A percentile compares a stretch with the other conserved stretches of the same genome.
These are phyloP conservation scores for Spatholobus suberectus DNA, from an alignment of 306 rosid genomes.

Conservation along the genomic window DNA sequence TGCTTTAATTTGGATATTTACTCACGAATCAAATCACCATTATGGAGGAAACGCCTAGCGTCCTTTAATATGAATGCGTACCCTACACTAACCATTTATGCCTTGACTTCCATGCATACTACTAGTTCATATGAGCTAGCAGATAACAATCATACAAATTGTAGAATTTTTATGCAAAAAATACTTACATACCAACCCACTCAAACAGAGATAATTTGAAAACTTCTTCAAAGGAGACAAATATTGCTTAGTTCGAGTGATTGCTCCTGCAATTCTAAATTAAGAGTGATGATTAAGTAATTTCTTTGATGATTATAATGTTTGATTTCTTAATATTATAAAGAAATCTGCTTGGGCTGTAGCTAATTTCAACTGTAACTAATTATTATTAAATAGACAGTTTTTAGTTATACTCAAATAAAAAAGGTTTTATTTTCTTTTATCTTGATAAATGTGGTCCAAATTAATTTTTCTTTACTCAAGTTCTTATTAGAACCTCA, in stretches of 20 bases:
- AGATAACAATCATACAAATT: not conserved
- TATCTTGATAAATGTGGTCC: too few species aligned
- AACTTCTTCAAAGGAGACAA: not conserved
- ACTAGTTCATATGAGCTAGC: not conserved
- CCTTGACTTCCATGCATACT: not conserved
- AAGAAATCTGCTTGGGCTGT: not conserved
- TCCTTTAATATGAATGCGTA: not conserved
- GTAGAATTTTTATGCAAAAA: not conserved
- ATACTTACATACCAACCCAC: not conserved
- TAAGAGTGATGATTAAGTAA: not conserved
- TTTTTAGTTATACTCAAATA: too few species aligned
- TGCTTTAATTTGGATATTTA: not conserved
- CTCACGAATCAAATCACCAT: conserved; percentile 7
- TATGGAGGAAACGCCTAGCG: not conserved
- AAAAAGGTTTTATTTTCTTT: too few species aligned
- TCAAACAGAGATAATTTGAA: not conserved
- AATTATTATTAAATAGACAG: not conserved
- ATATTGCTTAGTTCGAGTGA: too few species aligned
- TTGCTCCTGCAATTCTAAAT: too few species aligned
- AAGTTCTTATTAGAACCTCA: too few species aligned
- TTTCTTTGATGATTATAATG: not conserved
- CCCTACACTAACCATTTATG: not conserved
- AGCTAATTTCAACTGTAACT: not conserved
- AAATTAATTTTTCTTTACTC: too few species aligned
- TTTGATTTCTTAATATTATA: not conserved